Evolutionary conservation across 768 basidiomycete genomes (phyloP).

Genomic region (Amanita exitialis): DNA sequence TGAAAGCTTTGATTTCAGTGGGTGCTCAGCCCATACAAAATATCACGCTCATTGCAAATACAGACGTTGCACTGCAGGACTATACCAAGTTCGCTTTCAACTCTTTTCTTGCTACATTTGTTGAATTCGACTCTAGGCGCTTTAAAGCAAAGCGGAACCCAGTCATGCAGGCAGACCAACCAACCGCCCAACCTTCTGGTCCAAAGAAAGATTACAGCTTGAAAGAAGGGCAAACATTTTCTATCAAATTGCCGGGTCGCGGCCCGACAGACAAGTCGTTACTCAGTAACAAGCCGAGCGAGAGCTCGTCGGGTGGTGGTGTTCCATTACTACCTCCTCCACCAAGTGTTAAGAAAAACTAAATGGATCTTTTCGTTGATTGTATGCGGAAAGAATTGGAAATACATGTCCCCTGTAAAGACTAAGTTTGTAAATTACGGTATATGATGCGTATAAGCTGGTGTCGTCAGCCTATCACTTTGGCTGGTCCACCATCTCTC

Average conservation of each 20-base stretch:
- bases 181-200: slow-evolving; percentile 61
- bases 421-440: neutral
- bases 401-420: slow-evolving; percentile 12
- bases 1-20: slow-evolving; percentile 90
- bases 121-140: slow-evolving; percentile 30
- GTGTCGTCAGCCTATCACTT: slow-evolving; percentile 23
- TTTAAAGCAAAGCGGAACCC: slow-evolving; percentile 55
- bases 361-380: neutral
- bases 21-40: slow-evolving; percentile 17
- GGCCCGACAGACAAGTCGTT: slow-evolving; percentile 24
- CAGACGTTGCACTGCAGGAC: slow-evolving; percentile 81
- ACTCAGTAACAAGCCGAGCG: slow-evolving; percentile 25
- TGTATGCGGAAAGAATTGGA: neutral
- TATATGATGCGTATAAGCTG: neutral
- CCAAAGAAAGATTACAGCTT: slow-evolving; percentile 91
- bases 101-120: neutral
- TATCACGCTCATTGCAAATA: neutral
- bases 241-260: slow-evolving; percentile 84
- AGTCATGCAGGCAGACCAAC: slow-evolving; percentile 26
- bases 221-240: slow-evolving; percentile 93
- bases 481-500: slow-evolving; percentile 35
- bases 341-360: slow-evolving; percentile 48
- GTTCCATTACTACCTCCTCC: slow-evolving; percentile 81
- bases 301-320: slow-evolving; percentile 8
- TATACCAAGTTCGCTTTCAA: slow-evolving; percentile 56